Base-by-base conservation (phyloP, 75 land plant species). In the Chamaecyparis obtusa region DNA sequence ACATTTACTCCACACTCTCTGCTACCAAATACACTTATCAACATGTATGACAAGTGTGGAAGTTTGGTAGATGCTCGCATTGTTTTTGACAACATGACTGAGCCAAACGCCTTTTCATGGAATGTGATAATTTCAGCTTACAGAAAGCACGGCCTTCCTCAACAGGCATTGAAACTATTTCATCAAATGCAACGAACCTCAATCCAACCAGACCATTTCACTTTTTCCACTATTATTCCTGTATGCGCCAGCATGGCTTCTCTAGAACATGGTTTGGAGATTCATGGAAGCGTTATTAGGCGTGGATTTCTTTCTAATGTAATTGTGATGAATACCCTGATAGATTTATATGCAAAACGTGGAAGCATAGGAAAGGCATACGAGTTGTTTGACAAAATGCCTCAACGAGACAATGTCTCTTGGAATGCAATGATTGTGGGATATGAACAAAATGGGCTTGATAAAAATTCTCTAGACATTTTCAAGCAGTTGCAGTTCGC, bases 311-410 rank as follows among this genome's bases (percentile, higher is more conserved):
- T 67, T 49, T 54, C 86, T 46, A 84, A 87, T 82, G 85, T 88
- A 36, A 43, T 56, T 82, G 76, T 89, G n/a, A 71, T 74, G 46
- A 90, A 51, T n/a, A 54, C 87, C 51, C 21, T 90, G 33, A 80
- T 90, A 69, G 56, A 85, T 78, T 85, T 90, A 90, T 90, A 89
- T 48, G 83, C 71, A 32, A 86, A 86, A 71, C 89, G 87, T 86
- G 91, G 90, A 39, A 27, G 32, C 37, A n/a, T 86, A 19, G 79
- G 33, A 3, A 83, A 86, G 44, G 91, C 91, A 15, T 11, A 35
- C 13, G 44, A 88, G 72, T 27, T 88, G 56, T 85, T 88, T 88
- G 75, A 84, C 19, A 72, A 37, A 60, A 85, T 84, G 71, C 82
- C 60, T 76, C 15, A 39, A 14, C 41, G 69, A 14, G 82, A 77